Evolutionary conservation across 2,329 filamentous ascomycete genomes (phyloP), one percentile per base, ranked within the genome.

Genomic region (Coccinonectria pachysandricola): DNA sequence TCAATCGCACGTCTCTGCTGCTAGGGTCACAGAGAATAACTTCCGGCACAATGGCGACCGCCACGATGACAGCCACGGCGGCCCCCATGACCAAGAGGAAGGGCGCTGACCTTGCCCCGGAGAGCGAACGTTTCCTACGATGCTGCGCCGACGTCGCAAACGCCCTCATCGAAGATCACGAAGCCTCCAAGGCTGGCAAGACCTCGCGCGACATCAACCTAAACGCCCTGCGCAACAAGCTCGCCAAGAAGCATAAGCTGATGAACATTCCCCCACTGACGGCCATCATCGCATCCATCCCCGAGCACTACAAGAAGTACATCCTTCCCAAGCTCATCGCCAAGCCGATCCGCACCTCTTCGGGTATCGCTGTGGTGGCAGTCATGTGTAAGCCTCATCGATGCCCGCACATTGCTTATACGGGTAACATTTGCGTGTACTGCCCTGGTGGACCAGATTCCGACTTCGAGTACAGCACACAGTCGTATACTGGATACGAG

Each of bases 291-390:
- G 85, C 91, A 28, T 91, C 91, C 7, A 88, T 98, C 18, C 92
- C 92, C n/a, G 91, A 98, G 53, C 87, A 96, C 54, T 95, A 96
- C 63, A 98, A 96, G 66, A 98, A 96, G 62, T 96, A 96, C 49
- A 95, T 98, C 35, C 60, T 96, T 36, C 91, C 87, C 12, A 94
- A 94, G 59, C 65, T 98, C 36, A 86, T 98, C 44, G 91, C 92
- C 14, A 98, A 98, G 59, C 91, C 91, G 2, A 96, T 98, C 34
- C 71, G 85, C 45, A 95, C 88, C 10, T 93, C 88, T 1, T 95
- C 87, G 27, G 91, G 91, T 31, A 98, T 98, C 45, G 91, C 91
- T 3, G 91, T 98, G 7, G 91, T 98, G 23, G 91, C 92, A 21
- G 92, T 98, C 42, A 98, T 98, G 91, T 96, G 91, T 70, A 98